Evolutionary conservation across 2,329 filamentous ascomycete genomes (phyloP).

Genomic region (Orbilia javanica): DNA sequence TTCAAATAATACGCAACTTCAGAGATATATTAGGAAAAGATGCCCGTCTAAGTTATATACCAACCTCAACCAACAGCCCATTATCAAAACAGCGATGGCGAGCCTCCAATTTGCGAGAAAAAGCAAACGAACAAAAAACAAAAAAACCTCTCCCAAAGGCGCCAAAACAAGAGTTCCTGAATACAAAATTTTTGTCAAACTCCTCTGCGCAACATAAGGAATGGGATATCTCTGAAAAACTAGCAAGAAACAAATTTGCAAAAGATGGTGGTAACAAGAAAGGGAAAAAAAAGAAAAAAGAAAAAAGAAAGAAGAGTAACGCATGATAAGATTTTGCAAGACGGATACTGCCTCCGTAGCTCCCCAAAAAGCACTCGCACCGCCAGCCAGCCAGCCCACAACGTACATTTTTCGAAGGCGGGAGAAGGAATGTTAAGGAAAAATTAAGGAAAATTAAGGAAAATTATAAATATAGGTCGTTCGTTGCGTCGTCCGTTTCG

Average conservation of each 20-base stretch:
- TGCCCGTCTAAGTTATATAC: not conserved
- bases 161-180: slow-evolving; percentile 9
- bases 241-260: not conserved
- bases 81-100: not conserved
- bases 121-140: not conserved
- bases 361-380: slow-evolving; percentile 7
- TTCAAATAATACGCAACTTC: too few species aligned
- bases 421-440: too few species aligned
- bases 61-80: not conserved
- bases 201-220: slow-evolving; percentile 1
- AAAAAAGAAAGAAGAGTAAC: not conserved
- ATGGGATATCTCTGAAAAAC: slow-evolving; percentile 14
- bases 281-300: not conserved
- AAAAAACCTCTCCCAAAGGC: not conserved
- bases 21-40: not conserved
- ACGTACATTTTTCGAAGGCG: slow-evolving; percentile 4
- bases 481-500: not conserved
- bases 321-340: not conserved
- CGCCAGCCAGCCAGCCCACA: slow-evolving; percentile 27
- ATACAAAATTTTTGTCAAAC: not conserved
- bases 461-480: not conserved
- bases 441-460: not conserved
- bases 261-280: too few species aligned
- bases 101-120: not conserved
- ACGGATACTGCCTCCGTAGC: not conserved